Conservation (phyloP, 1,139 yeast genomes). For the Keqinozyma sinolaborantium region DNA sequence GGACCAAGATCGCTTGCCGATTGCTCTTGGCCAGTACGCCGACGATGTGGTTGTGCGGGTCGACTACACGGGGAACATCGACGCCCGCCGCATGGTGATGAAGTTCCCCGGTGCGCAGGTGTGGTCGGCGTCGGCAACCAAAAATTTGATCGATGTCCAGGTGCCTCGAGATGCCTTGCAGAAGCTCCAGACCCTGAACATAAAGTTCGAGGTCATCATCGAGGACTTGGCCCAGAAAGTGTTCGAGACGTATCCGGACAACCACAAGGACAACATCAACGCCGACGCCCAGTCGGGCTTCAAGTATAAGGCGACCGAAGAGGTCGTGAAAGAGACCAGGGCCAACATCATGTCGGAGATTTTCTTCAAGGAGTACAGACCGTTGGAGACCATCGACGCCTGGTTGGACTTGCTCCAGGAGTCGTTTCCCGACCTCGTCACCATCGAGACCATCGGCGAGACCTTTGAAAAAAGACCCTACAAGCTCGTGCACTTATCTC, state of each 20-base stretch:
- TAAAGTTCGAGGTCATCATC: constrained; percentile 43
- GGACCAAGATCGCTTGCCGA: constrained; percentile 30
- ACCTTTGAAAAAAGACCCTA: constrained; percentile 72
- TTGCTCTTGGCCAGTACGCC: constrained; percentile 47
- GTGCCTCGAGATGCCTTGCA: constrained; percentile 19
- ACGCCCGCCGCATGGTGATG: constrained; percentile 18
- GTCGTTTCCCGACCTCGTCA: constrained; percentile 55
- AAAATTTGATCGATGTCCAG: constrained; percentile 27
- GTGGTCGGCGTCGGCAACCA: constrained; percentile 30
- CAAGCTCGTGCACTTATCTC: constrained; percentile 61
- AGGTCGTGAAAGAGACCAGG: constrained; percentile 14
- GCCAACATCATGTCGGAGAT: constrained; percentile 29
- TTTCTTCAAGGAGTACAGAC: constrained; percentile 71
- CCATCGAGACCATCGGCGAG: constrained; percentile 64
- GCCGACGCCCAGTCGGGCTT: constrained; percentile 9
- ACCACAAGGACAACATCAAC: constrained; percentile 7
- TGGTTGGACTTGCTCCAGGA: constrained; percentile 63
- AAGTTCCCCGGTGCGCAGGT: constrained; percentile 13
- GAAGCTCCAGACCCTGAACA: constrained; percentile 16
- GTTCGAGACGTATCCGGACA: constrained; percentile 50
- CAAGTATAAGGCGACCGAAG: constrained; percentile 17
- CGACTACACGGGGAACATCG: constrained; percentile 13
- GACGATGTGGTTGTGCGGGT: constrained; percentile 51
- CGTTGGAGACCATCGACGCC: constrained; percentile 62
- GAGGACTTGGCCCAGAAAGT: constrained; percentile 55